These are phyloP conservation scores for Aquilaria agallochum DNA, from an alignment of 441 rosid species.

Conservation along the genomic window DNA sequence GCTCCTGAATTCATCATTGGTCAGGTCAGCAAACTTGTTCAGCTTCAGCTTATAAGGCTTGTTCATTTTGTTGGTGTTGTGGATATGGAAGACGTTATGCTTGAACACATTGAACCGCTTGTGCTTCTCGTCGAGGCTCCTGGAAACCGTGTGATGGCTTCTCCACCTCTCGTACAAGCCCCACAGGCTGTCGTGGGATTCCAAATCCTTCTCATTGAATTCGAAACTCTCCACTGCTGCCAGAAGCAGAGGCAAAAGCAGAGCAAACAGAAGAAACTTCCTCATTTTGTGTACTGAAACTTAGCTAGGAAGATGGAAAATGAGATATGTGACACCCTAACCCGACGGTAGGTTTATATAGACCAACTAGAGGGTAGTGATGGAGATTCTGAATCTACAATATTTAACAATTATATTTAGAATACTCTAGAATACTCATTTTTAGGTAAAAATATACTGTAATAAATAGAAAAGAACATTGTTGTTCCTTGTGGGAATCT, in stretches of 20 bases:
- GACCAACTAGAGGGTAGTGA: constrained; percentile 2
- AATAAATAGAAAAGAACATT: constrained; percentile 33
- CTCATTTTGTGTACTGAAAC: constrained; percentile 12
- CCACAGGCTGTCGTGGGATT: constrained; percentile 57
- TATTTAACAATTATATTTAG: too few relatives aligned
- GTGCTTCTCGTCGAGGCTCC: constrained; percentile 36
- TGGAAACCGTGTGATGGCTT: constrained; percentile 61
- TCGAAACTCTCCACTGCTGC: constrained; percentile 45
- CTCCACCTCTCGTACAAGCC: constrained; percentile 78
- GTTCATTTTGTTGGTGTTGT: constrained; percentile 39
- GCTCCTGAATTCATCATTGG: constrained; percentile 43
- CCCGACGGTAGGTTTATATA: constrained; percentile 27
- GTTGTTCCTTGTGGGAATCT: constrained; percentile 52
- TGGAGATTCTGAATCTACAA: constrained; percentile 1
- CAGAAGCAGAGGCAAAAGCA: constrained; percentile 35
- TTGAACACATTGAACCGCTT: constrained; percentile 51
- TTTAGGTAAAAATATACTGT: too few relatives aligned
- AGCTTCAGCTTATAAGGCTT: constrained; percentile 56
- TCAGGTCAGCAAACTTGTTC: constrained; percentile 63
- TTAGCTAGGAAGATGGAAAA: neutral
- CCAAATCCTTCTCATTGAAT: constrained; percentile 56
- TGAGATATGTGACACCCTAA: constrained; percentile 12
- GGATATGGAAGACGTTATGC: constrained; percentile 45
- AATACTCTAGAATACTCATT: too few relatives aligned
- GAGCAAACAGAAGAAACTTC: constrained; percentile 24